Base-by-base conservation (phyloP, 1,284 basidiomycete genomes). In the Irpex sp. region DNA sequence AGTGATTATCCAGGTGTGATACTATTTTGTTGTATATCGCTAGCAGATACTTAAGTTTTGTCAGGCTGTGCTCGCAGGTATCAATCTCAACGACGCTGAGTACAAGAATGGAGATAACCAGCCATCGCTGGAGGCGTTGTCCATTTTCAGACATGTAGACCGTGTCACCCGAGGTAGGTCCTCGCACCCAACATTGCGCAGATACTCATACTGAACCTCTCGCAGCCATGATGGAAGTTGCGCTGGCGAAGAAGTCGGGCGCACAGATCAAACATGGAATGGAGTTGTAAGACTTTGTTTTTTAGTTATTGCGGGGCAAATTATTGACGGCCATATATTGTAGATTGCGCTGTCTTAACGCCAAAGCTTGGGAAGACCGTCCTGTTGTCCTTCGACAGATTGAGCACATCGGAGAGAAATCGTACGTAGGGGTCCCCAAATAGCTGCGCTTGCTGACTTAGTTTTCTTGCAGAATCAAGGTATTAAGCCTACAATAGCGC, bases 351-450 rank as follows among this genome's bases (percentile, higher is more conserved):
- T 89, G 87, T 67, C 71, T 94, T 49, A 82, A 78, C 60, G 90
- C 90, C 10, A 93, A 87, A 68, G 86, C 90, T 56, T 94, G 92
- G 92, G 92, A 94, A 67, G 90, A 92, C 68, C 78, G 91, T 42
- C 88, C 91, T 14, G 77, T 86, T 19, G 88, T 93, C 12, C 77
- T 94, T 61, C 82, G 87, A 57, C 92, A 94, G 69, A 81, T 94
- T 55, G 87, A 91, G 53, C 83, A 87, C 21, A 87, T 94, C 56
- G 92, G 92, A 48, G 91, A 93, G 68, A 93, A 92, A 81, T 92
- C 90, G 90, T 92, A 62, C 70, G 86, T 74, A 5, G 8, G 49
- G 21, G 28, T 4, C 4, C 33, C 23, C 6, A 33, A 14, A 19
- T n/a, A 4, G n/a, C 1, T 0, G 6, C 1, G 12, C 0, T 8